Evolutionary conservation across 805 yeast species (phyloP), one percentile per base, ranked within the genome.

Genomic region (Saccharomyces cerevisiae): DNA sequence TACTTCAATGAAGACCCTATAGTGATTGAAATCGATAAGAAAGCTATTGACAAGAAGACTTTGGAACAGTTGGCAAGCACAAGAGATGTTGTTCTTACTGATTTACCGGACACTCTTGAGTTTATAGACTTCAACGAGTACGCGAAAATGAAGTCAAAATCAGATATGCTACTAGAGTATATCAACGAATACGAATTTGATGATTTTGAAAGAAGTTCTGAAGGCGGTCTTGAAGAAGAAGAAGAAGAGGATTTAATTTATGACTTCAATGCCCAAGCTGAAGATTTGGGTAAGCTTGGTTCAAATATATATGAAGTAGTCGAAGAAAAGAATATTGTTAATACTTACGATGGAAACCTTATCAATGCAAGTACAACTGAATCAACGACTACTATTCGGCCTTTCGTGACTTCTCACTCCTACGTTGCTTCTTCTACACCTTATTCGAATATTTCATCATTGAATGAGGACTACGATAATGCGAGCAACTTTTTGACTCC

Each of bases 41-140:
- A 51, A n/a, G 51, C 55, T 2, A 49, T 63, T 46, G 55, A 66
- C 14, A 59, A 64, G 26, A 65, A 62, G 49, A 50, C 62, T 5
- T 27, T 64, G 17, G 60, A 59, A 46, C 54, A 58, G 36, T 48
- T 66, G 48, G 54, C 58, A 48, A 55, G 53, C 11, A 57, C 63
- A 26, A 61, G 68, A 0, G 65, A 64, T 52, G 58, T 65, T 52
- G 58, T 64, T 2, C 59, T 66, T 56, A 60, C 65, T 31, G 64
- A 63, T 55, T 50, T 64, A 21, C 65, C 66, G n/a, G 64, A 58
- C 6, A 32, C 61, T 43, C 70, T 69, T 22, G 64, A 65, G 52
- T 66, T 66, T 54, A 57, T 65, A 28, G 65, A 60, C 24, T 36
- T 57, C 2, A 60, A 55, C 14, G 66, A 65, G 46, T 64, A 62